Percentiles rank a stretch among this genome's conserved stretches.
phyloP scores from a whole-genome alignment of 768 basidiomycete species.

The Tulasnella sp. region DNA sequence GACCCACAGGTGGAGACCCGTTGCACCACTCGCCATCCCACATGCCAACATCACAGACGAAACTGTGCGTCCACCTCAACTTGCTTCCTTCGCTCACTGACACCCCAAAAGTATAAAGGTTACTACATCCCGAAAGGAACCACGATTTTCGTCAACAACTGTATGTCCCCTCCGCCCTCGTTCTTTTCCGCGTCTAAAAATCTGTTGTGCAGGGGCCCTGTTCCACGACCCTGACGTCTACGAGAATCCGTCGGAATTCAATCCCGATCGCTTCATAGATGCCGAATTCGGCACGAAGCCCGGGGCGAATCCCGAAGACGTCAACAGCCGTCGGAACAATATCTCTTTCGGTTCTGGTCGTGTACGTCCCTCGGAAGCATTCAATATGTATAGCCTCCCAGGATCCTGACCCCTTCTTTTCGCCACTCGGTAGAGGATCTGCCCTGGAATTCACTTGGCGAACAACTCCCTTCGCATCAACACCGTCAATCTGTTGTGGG shows the following conservation, averaged over 20 bases:
- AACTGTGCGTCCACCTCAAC: not conserved
- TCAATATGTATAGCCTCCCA: not conserved
- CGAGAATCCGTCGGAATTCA: constrained; percentile 35
- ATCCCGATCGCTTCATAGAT: constrained; percentile 36
- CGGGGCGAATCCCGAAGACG: not conserved
- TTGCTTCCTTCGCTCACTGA: not conserved
- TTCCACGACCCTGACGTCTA: constrained; percentile 26
- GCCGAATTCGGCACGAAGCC: constrained; percentile 13
- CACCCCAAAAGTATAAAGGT: constrained; percentile 17
- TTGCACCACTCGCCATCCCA: constrained; percentile 19
- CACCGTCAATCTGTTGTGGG: constrained; percentile 26
- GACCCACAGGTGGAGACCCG: constrained; percentile 6
- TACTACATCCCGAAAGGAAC: constrained; percentile 22
- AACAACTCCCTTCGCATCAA: constrained; percentile 23
- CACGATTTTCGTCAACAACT: constrained; percentile 23
- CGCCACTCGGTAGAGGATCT: constrained; percentile 18
- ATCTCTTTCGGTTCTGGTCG: constrained; percentile 12
- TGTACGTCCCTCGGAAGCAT: not conserved
- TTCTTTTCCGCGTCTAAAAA: not conserved
- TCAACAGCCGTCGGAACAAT: constrained; percentile 9
- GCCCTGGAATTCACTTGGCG: constrained; percentile 23
- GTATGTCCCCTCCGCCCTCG: constrained; percentile 16
- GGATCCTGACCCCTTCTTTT: not conserved
- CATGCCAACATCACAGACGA: constrained; percentile 18
- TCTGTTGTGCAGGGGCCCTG: constrained; percentile 24